These are phyloP conservation scores for Solanum peruvianum DNA, from an alignment of 257 asterid species.

Conservation along the genomic window DNA sequence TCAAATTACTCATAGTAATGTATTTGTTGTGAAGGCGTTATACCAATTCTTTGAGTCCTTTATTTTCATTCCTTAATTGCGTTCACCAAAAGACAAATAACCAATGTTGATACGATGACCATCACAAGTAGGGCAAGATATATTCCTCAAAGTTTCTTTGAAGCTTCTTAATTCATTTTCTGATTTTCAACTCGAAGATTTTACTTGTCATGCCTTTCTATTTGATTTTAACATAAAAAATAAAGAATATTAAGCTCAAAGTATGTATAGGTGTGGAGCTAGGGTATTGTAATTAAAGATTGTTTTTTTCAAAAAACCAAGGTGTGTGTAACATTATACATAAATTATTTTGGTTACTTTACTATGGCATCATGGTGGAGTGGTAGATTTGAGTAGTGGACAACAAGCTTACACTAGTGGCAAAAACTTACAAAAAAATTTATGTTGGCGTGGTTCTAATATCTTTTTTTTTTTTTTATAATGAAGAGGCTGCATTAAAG, in stretches of 20 bases:
- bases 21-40: too few species aligned
- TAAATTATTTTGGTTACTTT: too few species aligned
- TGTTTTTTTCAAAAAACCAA: background rate
- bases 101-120: background rate
- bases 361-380: too few species aligned
- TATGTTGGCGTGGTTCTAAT: too few species aligned
- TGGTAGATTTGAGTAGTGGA: too few species aligned
- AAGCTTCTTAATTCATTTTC: background rate
- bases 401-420: too few species aligned
- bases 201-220: background rate
- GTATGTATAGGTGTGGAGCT: background rate
- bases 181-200: slow-evolving; percentile 5
- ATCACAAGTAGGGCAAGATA: background rate
- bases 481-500: too few species aligned
- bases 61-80: slow-evolving; percentile 1
- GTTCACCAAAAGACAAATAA: background rate
- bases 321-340: too few species aligned
- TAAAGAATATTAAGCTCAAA: background rate
- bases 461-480: too few species aligned
- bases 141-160: background rate
- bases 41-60: too few species aligned
- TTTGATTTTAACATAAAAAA: background rate
- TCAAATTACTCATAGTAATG: too few species aligned
- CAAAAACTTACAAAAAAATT: too few species aligned
- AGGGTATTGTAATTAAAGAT: background rate